These are phyloP conservation scores for Acer yangbiense DNA, from an alignment of 345 rosid genomes.

Conservation along the genomic window DNA sequence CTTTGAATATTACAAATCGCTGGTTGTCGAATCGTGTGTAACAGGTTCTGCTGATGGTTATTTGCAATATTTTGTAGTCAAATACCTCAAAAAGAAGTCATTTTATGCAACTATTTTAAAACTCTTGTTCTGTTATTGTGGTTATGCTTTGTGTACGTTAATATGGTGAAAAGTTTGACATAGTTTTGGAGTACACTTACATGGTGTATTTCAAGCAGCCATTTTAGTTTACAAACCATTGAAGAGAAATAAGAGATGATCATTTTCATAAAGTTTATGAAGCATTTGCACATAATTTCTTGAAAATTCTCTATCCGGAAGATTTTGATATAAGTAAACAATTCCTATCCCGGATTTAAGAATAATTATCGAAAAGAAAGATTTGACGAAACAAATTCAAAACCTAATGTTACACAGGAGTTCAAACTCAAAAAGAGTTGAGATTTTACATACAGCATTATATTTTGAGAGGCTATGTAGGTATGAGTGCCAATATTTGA, in stretches of 20 bases:
- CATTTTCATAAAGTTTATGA: background rate
- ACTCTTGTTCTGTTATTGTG: background rate
- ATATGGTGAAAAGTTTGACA: background rate
- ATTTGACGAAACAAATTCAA: background rate
- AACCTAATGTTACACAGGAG: background rate
- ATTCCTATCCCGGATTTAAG: background rate
- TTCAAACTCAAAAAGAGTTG: background rate
- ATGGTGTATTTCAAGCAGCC: too few relatives aligned
- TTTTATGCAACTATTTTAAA: too few relatives aligned
- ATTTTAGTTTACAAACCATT: background rate
- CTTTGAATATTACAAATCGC: background rate
- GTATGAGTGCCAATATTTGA: slow-evolving; percentile 65
- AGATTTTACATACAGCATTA: slow-evolving; percentile 29
- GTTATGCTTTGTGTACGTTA: background rate
- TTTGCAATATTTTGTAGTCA: background rate
- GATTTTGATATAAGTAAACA: background rate
- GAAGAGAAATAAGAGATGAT: background rate
- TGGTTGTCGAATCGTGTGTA: background rate
- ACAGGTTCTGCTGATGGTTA: background rate
- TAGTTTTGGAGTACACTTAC: background rate
- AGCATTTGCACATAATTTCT: background rate
- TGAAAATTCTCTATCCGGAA: background rate
- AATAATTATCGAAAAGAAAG: slow-evolving; percentile 2
- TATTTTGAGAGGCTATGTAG: slow-evolving; percentile 34
- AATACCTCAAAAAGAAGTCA: background rate